Evolutionary conservation across 192 early-diverging fungal genomes (phyloP), one percentile per base, ranked within the genome.

Genomic region (Entomortierella lignicola): DNA sequence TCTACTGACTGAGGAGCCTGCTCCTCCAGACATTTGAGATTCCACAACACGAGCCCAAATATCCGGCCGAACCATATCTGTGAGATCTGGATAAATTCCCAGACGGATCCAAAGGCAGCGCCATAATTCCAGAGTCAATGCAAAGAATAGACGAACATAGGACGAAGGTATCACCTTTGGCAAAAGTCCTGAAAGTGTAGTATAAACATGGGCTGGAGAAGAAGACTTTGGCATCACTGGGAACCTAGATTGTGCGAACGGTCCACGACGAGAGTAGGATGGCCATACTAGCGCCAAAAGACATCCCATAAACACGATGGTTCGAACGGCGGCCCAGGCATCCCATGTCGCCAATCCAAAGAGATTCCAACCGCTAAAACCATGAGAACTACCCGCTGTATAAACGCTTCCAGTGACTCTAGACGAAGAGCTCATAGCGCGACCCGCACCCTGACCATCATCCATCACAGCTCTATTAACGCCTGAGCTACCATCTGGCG

Each of bases 21-120:
- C 75, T 18, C 75, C 75, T 13, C 75, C 75, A 7, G 75, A 79
- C 66, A 79, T 65, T 31, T 79, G 75, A 27, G 63, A 67, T 26
- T 79, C 75, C 1, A 79, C 75, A 12, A 70, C 63, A 21, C 75
- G 75, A 29, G 75, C 75, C 75, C 75, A 79, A 51, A 79, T 79
- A 60, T 79, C 75, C 8, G 75, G 75, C 2, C 75, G 75, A n/a
- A 70, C 68, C 75, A 79, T 69, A 52, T 79, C 75, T 3, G 67
- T 79, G 6, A 79, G 67, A 30, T 79, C 75, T 23, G 75, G 75
- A 50, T 79, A 79, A 34, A 79, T 70, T 11, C 75, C 75, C 21
- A 79, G 52, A 48, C 75, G 75, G 47, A 79, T 79, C 75, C 54
- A 70, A 26, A 79, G 75, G 51, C 75, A 79, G 7, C 75, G 75